These are phyloP conservation scores for Pichia sp. DNA, from an alignment of 1,139 yeast species.

Conservation along the genomic window DNA sequence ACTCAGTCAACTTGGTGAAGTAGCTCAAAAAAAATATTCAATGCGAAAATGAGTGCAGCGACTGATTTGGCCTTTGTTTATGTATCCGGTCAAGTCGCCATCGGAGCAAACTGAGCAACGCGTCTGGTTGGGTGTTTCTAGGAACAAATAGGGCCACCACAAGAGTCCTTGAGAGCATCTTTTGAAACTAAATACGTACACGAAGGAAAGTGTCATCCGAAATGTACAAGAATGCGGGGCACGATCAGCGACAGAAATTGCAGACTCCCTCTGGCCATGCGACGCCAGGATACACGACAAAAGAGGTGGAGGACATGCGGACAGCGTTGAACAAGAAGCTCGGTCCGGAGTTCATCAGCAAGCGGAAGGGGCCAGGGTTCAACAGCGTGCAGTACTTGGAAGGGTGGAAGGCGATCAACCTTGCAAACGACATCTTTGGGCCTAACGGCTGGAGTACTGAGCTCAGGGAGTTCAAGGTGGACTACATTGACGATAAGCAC, in stretches of 20 bases:
- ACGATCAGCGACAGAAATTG: slow-evolving; percentile 15
- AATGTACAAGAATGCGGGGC: slow-evolving; percentile 11
- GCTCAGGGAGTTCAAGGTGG: slow-evolving; percentile 61
- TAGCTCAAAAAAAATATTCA: not conserved
- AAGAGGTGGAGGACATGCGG: slow-evolving; percentile 42
- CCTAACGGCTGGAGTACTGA: slow-evolving; percentile 81
- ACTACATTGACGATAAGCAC: slow-evolving; percentile 61
- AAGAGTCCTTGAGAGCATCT: too few species aligned
- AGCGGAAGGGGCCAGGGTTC: slow-evolving; percentile 76
- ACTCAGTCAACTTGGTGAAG: not conserved
- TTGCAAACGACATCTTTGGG: slow-evolving; percentile 79
- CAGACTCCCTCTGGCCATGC: slow-evolving; percentile 12
- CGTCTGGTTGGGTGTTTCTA: not conserved
- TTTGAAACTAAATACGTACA: too few species aligned
- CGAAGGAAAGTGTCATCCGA: too few species aligned
- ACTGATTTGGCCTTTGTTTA: slow-evolving; percentile 2
- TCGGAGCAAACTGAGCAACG: not conserved
- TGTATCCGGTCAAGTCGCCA: not conserved
- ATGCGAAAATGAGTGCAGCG: not conserved
- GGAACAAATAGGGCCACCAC: too few species aligned
- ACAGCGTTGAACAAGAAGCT: slow-evolving; percentile 53
- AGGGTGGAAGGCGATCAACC: slow-evolving; percentile 76
- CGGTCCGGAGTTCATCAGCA: slow-evolving; percentile 89
- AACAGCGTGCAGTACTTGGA: slow-evolving; percentile 66
- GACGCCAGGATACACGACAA: slow-evolving; percentile 23